A percentile compares a stretch with the other conserved stretches of the same genome.
Evolutionary conservation across 2,329 filamentous ascomycete genomes (phyloP).

Genomic region (Colletotrichum eremochloae): DNA sequence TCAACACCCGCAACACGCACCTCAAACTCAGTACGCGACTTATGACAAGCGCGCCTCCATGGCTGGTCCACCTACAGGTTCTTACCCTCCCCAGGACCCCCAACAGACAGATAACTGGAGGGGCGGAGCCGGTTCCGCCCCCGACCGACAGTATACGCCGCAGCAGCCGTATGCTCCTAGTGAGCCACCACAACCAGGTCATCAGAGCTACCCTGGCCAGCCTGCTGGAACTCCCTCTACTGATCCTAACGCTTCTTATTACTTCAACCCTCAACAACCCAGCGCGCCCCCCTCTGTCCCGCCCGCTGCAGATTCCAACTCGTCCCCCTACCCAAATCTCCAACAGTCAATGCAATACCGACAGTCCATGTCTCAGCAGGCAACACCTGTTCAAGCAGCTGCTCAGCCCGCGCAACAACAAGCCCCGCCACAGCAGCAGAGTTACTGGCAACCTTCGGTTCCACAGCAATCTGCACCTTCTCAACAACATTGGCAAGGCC

Average conservation of each 20-base stretch:
- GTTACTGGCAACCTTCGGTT: slow-evolving; percentile 54
- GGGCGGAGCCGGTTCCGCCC: slow-evolving; percentile 43
- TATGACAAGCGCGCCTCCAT: slow-evolving; percentile 60
- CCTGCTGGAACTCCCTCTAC: slow-evolving; percentile 48
- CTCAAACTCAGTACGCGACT: slow-evolving; percentile 58
- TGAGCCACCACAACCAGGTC: slow-evolving; percentile 50
- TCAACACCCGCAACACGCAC: slow-evolving; percentile 53
- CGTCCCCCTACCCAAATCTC: slow-evolving; percentile 67
- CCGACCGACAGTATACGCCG: slow-evolving; percentile 52
- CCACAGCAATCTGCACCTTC: slow-evolving; percentile 47
- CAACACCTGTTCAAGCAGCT: slow-evolving; percentile 48
- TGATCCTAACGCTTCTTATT: slow-evolving; percentile 70
- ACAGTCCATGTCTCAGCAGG: slow-evolving; percentile 55
- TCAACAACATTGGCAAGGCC: slow-evolving; percentile 47
- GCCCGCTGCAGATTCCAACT: slow-evolving; percentile 56
- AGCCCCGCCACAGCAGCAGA: slow-evolving; percentile 44
- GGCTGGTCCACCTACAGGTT: slow-evolving; percentile 55
- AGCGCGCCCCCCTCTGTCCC: slow-evolving; percentile 48
- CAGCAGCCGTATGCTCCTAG: slow-evolving; percentile 51
- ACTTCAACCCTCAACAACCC: slow-evolving; percentile 62
- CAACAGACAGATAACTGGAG: slow-evolving; percentile 68
- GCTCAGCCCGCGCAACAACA: slow-evolving; percentile 51
- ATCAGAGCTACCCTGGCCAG: slow-evolving; percentile 47
- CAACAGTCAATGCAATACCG: slow-evolving; percentile 61
- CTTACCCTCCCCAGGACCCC: slow-evolving; percentile 60